phyloP scores from a whole-genome alignment of 805 yeast genomes.

The Ogataea populi-albae region DNA sequence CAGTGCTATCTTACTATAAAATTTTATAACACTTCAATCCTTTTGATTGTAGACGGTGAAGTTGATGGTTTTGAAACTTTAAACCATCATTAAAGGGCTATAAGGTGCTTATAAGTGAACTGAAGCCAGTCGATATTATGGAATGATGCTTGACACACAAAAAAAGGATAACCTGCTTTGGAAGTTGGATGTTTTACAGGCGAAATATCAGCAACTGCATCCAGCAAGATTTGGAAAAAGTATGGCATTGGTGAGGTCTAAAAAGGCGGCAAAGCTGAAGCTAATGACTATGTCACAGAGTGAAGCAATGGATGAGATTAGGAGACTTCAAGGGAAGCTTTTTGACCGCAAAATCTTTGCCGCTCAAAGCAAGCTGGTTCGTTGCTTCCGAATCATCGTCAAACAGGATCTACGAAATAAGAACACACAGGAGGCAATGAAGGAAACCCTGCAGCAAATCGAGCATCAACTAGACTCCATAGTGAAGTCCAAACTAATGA shows the following conservation, averaged over 20 bases:
- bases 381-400: slow-evolving; percentile 33
- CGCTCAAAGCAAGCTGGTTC: slow-evolving; percentile 39
- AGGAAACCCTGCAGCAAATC: slow-evolving; percentile 8
- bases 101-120: not conserved
- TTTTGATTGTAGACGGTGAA: slow-evolving; percentile 5
- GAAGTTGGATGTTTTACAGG: slow-evolving; percentile 57
- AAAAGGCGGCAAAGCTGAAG: slow-evolving; percentile 36
- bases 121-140: too few species aligned
- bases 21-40: too few species aligned
- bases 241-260: slow-evolving; percentile 43
- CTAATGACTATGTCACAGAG: slow-evolving; percentile 34
- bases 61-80: slow-evolving; percentile 8
- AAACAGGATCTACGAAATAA: slow-evolving; percentile 18
- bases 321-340: slow-evolving; percentile 40
- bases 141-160: slow-evolving; percentile 3
- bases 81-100: too few species aligned
- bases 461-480: slow-evolving; percentile 17
- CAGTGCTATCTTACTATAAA: too few species aligned
- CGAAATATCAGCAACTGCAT: slow-evolving; percentile 39
- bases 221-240: slow-evolving; percentile 54
- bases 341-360: slow-evolving; percentile 51
- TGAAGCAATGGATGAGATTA: slow-evolving; percentile 46
- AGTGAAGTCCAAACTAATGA: slow-evolving; percentile 22
- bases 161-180: slow-evolving; percentile 43
- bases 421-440: slow-evolving; percentile 7